Evolutionary conservation across 306 rosid species (phyloP).

Genomic region (Prunus salicina): DNA sequence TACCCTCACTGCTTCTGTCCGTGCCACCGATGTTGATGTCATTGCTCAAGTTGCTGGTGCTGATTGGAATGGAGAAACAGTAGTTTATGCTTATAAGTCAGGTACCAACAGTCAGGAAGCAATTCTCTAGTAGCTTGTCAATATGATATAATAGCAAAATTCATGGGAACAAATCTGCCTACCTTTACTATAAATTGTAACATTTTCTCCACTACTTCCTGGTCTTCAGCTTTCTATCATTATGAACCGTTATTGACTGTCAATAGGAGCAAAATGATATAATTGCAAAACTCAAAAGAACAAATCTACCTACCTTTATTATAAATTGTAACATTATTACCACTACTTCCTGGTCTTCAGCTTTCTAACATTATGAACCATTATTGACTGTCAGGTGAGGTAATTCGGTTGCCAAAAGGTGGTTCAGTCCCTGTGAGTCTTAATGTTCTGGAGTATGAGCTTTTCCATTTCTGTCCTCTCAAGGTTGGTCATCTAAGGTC

Average conservation of each 20-base stretch:
- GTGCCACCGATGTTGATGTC: conserved; percentile 66
- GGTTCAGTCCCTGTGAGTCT: conserved; percentile 81
- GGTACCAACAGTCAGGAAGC: conserved; percentile 32
- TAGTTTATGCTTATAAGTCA: conserved; percentile 63
- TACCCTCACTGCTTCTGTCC: conserved; percentile 60
- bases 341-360: neutral
- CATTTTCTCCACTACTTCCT: neutral
- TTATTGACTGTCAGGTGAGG: conserved; percentile 53
- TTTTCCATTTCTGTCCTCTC: conserved; percentile 81
- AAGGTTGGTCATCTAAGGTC: conserved; percentile 34
- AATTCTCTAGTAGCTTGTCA: neutral
- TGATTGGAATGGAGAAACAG: conserved; percentile 71
- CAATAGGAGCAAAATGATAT: neutral
- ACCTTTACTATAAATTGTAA: neutral
- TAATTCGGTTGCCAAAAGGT: conserved; percentile 66
- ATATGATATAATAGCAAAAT: neutral
- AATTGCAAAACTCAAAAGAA: neutral
- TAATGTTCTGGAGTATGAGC: conserved; percentile 76
- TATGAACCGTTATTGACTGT: neutral
- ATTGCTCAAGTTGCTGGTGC: conserved; percentile 61
- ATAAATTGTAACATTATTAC: neutral
- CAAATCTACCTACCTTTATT: neutral
- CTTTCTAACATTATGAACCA: neutral
- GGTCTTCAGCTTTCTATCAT: neutral
- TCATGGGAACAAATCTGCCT: neutral